phyloP scores from a whole-genome alignment of 2,329 filamentous ascomycete species.

The Cercospora sp. region DNA sequence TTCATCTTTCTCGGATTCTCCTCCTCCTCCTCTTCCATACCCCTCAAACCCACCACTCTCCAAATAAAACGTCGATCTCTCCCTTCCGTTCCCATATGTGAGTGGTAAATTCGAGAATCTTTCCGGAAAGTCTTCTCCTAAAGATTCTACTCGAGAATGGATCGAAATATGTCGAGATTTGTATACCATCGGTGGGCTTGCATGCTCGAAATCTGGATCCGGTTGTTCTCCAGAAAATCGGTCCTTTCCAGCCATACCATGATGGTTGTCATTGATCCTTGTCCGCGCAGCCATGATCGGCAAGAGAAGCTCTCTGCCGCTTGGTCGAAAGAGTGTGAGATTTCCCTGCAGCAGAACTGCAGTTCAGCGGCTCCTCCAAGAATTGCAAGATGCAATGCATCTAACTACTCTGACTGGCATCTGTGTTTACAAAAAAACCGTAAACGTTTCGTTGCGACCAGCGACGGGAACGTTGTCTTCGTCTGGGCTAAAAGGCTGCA shows the following conservation, averaged over 20 bases:
- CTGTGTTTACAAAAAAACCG: background rate
- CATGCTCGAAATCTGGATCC: background rate
- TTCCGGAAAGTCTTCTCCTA: conserved; percentile 25
- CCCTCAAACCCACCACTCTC: background rate
- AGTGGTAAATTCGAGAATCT: conserved; percentile 30
- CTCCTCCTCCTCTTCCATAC: background rate
- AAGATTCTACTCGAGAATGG: conserved; percentile 34
- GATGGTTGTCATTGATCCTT: background rate
- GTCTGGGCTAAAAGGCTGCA: background rate
- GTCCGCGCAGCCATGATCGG: background rate
- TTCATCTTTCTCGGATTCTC: background rate
- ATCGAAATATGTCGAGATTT: conserved; percentile 38
- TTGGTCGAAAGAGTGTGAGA: background rate
- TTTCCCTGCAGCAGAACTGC: background rate
- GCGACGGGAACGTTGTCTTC: background rate
- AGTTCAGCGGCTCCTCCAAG: background rate
- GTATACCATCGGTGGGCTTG: conserved; percentile 23
- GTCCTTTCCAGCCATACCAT: background rate
- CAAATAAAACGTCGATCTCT: conserved; percentile 29
- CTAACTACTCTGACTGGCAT: background rate
- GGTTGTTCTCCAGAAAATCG: background rate
- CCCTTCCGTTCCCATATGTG: conserved; percentile 27
- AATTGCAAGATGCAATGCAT: background rate
- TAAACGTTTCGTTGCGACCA: background rate
- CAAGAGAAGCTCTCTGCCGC: background rate